Base-by-base conservation (phyloP, 352 stramenopile species). In the Phytopythium kandeliae region DNA sequence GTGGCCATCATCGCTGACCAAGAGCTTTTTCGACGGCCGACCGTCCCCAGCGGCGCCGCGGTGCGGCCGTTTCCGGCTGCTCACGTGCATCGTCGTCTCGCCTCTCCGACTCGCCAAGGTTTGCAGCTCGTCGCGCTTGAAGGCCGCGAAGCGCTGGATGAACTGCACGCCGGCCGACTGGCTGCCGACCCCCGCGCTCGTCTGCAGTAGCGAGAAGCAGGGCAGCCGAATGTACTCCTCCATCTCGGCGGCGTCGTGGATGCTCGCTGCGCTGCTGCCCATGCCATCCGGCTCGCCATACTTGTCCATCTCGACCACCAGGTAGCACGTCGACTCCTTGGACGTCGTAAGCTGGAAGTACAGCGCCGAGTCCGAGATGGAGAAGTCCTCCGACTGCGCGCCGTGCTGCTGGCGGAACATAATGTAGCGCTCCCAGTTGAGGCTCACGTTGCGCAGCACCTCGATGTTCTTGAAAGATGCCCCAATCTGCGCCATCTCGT, bases 391-490 rank as follows among this genome's bases (percentile, higher is more conserved):
- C 19, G 72, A 77, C 48, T 87, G 78, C 12, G 73, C 82, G 10
- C 83, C 78, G 35, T 91, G 81, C 21, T 93, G 79, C 51, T 91
- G 78, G 22, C 83, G 76, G 34, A 93, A 93, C 60, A 81, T 63
- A 43, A 93, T 80, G 59, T 93, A 93, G 3, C 80, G 74, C 37
- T 93, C 83, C 83, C 83, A 93, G 52, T 88, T 93, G 38, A 93
- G 62, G 47, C 73, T 86, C 16, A 93, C 67, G 56, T 78, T 85
- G 24, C 78, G 78, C 33, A 89, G 66, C 15, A 93, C 78, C 59
- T 91, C 79, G 46, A 93, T 89, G 8, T 78, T 74, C 63, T 89
- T 86, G 19, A 91, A 74, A 5, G 78, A 82, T 35, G 74, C 70
- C 10, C 79, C 83, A 48, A 93, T 78, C 55, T 87, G 74, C 0